Evolutionary conservation across 2,329 filamentous ascomycete genomes (phyloP).

Genomic region (Ophidiomyces ophidiicola): DNA sequence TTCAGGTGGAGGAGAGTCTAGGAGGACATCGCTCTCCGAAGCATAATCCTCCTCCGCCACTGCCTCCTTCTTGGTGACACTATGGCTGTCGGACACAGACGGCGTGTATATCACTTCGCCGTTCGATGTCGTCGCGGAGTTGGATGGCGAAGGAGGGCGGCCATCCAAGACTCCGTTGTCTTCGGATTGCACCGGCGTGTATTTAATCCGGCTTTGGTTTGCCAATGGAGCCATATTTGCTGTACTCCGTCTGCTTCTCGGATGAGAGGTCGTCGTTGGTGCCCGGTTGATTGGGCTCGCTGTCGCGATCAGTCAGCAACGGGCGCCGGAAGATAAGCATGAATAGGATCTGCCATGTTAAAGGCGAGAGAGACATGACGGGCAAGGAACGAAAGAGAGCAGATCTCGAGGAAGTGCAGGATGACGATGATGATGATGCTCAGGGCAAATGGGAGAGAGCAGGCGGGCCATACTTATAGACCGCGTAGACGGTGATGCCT

Average conservation of each 20-base stretch:
- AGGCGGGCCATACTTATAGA: too few relatives aligned
- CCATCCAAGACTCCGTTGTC: neutral
- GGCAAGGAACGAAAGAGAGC: neutral
- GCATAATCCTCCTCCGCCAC: neutral
- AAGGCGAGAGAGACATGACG: conserved; percentile 4
- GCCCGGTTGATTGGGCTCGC: neutral
- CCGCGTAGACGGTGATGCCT: too few relatives aligned
- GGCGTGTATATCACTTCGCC: conserved; percentile 3
- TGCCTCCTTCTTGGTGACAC: neutral
- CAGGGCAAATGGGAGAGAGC: neutral
- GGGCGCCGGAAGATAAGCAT: neutral
- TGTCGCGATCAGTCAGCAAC: neutral
- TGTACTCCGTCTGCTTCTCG: neutral
- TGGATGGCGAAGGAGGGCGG: neutral
- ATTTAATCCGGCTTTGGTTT: neutral
- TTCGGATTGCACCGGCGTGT: neutral
- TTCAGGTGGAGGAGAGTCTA: conserved; percentile 2
- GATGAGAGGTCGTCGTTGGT: neutral
- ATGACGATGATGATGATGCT: neutral
- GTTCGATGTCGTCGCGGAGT: neutral
- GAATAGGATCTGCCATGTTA: neutral
- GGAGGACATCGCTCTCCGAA: conserved; percentile 3
- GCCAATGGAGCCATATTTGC: neutral
- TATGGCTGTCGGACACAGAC: conserved; percentile 4
- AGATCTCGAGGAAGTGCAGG: neutral